phyloP scores from a whole-genome alignment of 257 asterid species.

The Ilex aquifolium region DNA sequence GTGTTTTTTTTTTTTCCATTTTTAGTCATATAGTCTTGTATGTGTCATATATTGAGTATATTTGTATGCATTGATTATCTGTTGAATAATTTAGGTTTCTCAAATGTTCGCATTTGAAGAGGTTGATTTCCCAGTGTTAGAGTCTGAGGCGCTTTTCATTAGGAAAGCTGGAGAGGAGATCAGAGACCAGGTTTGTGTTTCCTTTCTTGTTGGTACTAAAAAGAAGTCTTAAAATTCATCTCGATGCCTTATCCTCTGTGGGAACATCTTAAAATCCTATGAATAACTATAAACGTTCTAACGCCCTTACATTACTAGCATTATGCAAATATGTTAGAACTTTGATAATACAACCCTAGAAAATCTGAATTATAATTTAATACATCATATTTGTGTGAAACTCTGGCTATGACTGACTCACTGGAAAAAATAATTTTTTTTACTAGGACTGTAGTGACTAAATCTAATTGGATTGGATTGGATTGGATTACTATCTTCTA shows the following conservation, averaged over 20 bases:
- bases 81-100: slow-evolving; percentile 50
- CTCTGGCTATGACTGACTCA: too few species aligned
- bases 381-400: too few species aligned
- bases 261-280: neutral
- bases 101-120: slow-evolving; percentile 79
- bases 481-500: too few species aligned
- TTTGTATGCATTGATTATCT: slow-evolving; percentile 3
- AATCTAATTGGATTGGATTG: too few species aligned
- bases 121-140: slow-evolving; percentile 93
- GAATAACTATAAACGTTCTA: neutral
- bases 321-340: too few species aligned
- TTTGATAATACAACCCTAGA: too few species aligned
- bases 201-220: neutral
- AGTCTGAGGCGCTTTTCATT: slow-evolving; percentile 81
- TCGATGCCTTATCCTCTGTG: too few species aligned
- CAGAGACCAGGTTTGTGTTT: slow-evolving; percentile 69
- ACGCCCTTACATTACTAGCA: neutral
- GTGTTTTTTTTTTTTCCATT: neutral
- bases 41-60: neutral
- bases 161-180: slow-evolving; percentile 99
- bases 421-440: too few species aligned
- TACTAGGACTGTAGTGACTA: too few species aligned
- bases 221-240: too few species aligned
- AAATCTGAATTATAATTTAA: too few species aligned
- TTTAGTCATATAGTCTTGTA: neutral